phyloP scores from a whole-genome alignment of 768 basidiomycete genomes.

The Fistulinella prunicolor region DNA sequence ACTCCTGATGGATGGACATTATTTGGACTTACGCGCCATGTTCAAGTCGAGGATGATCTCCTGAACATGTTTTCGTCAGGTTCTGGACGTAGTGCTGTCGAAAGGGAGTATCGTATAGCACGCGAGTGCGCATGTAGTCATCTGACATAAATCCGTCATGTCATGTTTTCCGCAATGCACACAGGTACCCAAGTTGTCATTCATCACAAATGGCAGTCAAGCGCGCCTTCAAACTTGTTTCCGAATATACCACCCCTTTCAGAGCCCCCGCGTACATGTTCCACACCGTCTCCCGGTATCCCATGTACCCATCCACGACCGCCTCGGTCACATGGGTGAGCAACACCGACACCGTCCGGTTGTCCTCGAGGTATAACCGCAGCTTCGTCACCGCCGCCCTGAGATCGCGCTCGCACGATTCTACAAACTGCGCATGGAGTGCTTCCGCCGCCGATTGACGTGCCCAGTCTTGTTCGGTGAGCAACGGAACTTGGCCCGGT shows the following conservation, averaged over 20 bases:
- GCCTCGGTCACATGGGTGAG: conserved; percentile 73
- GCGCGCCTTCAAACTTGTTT: conserved; percentile 38
- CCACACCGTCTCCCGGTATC: conserved; percentile 64
- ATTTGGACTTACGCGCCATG: no score
- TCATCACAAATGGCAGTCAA: conserved; percentile 37
- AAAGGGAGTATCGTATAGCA: no score
- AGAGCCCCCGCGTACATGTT: conserved; percentile 43
- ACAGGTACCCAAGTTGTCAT: conserved; percentile 2
- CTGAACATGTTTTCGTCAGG: no score
- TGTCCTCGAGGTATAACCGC: conserved; percentile 77
- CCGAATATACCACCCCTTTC: conserved; percentile 33
- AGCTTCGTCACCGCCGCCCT: conserved; percentile 56
- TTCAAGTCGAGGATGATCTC: no score
- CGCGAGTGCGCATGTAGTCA: no score
- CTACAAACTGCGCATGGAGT: conserved; percentile 54
- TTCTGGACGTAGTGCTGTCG: no score
- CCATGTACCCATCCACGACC: conserved; percentile 70
- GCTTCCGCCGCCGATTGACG: conserved; percentile 46
- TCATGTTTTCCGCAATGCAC: no score
- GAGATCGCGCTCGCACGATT: conserved; percentile 53
- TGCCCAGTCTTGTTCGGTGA: conserved; percentile 47
- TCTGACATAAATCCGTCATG: no score
- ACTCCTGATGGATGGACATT: no score
- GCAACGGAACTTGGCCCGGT: conserved; percentile 15
- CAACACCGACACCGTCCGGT: conserved; percentile 73